phyloP scores from a whole-genome alignment of 2,329 filamentous ascomycete species.

The Phialophora chinensis region DNA sequence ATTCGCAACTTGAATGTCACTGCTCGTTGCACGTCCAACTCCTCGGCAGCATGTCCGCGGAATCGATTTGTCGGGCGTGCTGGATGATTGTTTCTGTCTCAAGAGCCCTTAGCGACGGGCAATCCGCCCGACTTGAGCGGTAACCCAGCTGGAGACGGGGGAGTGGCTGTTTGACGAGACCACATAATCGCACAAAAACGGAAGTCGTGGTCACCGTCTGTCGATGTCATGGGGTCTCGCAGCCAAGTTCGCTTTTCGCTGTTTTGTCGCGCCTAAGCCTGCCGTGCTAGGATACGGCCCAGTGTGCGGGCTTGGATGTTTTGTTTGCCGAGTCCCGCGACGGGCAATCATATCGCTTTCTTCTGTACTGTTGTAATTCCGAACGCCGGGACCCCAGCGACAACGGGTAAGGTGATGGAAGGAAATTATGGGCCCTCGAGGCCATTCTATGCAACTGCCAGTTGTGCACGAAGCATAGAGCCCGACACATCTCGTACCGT shows the following conservation, averaged over 20 bases:
- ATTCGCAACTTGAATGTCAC: slow-evolving; percentile 3
- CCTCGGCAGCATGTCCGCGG: background rate
- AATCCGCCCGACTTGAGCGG: background rate
- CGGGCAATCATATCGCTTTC: background rate
- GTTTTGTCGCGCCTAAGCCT: slow-evolving; percentile 20
- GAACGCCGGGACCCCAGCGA: slow-evolving; percentile 6
- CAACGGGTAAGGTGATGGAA: slow-evolving; percentile 12
- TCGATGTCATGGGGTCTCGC: background rate
- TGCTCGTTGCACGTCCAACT: background rate
- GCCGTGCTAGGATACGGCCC: background rate
- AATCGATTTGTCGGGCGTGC: background rate
- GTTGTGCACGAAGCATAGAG: slow-evolving; percentile 17
- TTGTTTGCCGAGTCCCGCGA: slow-evolving; percentile 5
- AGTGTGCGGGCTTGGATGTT: background rate
- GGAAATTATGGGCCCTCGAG: slow-evolving; percentile 2
- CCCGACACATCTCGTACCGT: background rate
- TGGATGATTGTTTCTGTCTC: background rate
- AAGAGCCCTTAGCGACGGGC: background rate
- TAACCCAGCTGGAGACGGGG: background rate
- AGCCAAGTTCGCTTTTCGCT: slow-evolving; percentile 11
- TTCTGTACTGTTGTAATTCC: background rate
- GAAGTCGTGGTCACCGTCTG: slow-evolving; percentile 15
- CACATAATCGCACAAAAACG: slow-evolving; percentile 15
- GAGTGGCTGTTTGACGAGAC: background rate
- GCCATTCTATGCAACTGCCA: slow-evolving; percentile 11